Percentiles rank a stretch among this genome's conserved stretches.
Evolutionary conservation across 2,329 filamentous ascomycete genomes (phyloP).

Genomic region (Beauveria asiatica): DNA sequence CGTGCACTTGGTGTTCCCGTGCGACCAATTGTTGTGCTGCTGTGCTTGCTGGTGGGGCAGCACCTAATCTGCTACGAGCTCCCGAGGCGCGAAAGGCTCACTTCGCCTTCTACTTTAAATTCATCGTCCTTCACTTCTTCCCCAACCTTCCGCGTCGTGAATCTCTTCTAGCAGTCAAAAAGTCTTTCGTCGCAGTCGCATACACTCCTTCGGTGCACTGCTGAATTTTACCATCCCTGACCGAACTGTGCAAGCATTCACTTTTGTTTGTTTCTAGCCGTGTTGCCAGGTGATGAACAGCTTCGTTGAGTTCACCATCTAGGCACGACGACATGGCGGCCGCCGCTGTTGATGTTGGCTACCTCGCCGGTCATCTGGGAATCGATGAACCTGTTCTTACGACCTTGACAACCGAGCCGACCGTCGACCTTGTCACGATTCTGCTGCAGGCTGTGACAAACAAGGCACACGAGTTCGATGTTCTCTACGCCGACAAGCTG

Average conservation of each 20-base stretch:
- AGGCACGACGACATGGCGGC: constrained; percentile 33
- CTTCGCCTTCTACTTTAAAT: constrained; percentile 1
- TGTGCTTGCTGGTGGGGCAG: constrained; percentile 8
- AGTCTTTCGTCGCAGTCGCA: constrained; percentile 1
- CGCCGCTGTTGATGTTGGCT: constrained; percentile 56
- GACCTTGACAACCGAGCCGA: constrained; percentile 57
- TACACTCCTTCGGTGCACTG: background rate
- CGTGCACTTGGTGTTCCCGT: constrained; percentile 4
- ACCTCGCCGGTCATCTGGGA: constrained; percentile 63
- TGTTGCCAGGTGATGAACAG: constrained; percentile 9
- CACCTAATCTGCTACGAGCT: background rate
- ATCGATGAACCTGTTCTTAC: constrained; percentile 57
- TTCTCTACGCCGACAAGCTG: constrained; percentile 78
- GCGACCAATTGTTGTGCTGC: constrained; percentile 11
- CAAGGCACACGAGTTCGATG: constrained; percentile 77
- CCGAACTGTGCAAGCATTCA: background rate
- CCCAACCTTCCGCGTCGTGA: background rate
- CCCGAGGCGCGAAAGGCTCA: constrained; percentile 1
- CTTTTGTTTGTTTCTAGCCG: background rate
- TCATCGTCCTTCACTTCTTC: background rate
- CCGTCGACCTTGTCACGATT: constrained; percentile 65
- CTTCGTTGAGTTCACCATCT: constrained; percentile 13
- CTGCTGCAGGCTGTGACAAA: constrained; percentile 66
- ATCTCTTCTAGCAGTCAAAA: background rate
- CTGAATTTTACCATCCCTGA: background rate